Base-by-base conservation (phyloP, 495 filamentous ascomycete species). In the Penicillium coffeae region DNA sequence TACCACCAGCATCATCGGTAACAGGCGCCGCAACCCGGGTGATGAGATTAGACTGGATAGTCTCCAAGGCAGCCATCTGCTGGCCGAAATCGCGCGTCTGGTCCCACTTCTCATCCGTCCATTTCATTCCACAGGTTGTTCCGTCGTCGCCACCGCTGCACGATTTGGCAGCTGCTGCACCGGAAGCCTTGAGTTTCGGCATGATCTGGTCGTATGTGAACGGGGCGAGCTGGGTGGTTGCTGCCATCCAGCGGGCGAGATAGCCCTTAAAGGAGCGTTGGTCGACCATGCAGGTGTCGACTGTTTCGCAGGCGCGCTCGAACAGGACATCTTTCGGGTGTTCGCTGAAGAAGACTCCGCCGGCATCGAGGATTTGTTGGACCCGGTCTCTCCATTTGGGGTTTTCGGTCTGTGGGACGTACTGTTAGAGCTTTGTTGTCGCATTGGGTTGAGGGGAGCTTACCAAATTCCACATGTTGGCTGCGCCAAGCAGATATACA, bases 191-290 rank as follows among this genome's bases (percentile, higher is more conserved):
- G 10, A 95, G 73, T n/a, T 81, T 73, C 3, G 78, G 75, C 68
- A 88, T 81, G 52, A 96, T 78, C 36, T 59, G 66, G 33, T 73
- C 71, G 21, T 67, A 68, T 2, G 77, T 83, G 62, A 81, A 86
- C 2, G 90, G 88, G 0, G 84, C 88, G 40, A 91, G 60, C 54
- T 88, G 80, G 7, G 84, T 84, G 3, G 80, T 77, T 5, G 73
- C 69, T n/a, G 82, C 81, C 66, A 95, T 77, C 86, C 88, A 95
- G 19, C 90, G 86, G 18, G 87, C 72, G 13, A 92, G 72, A 69
- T 90, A 94, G 27, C 87, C 87, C 68, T 93, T 95, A 81, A 91
- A 95, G 33, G 84, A 87, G 35, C 78, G 77, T 72, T 90, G 87
- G 58, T 93, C 88, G 33, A 81, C 79, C 54, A 86, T 81, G 69